Percentiles rank a stretch among this genome's conserved stretches.
Evolutionary conservation across 139 green algal species (phyloP).

Genomic region (Chlorella vulgaris): DNA sequence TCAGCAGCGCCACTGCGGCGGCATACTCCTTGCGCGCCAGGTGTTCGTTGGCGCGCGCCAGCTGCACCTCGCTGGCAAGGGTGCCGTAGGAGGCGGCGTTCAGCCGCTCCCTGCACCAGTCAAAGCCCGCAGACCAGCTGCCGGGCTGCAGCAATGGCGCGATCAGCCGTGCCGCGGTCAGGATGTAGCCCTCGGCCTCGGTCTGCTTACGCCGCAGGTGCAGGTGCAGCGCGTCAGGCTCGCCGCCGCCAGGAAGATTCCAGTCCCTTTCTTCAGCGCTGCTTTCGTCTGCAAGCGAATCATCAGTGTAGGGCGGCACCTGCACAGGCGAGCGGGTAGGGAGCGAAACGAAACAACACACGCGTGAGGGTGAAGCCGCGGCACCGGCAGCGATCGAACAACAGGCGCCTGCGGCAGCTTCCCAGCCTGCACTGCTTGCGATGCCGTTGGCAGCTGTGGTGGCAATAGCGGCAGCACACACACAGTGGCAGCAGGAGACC

Average conservation of each 20-base stretch:
- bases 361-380: too few relatives aligned
- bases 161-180: constrained; percentile 71
- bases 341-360: too few relatives aligned
- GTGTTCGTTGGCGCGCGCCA: constrained; percentile 74
- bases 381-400: too few relatives aligned
- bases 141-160: constrained; percentile 59
- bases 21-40: constrained; percentile 72
- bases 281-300: constrained; percentile 4
- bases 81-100: constrained; percentile 40
- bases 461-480: not conserved
- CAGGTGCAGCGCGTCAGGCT: constrained; percentile 51
- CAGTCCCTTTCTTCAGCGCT: constrained; percentile 45
- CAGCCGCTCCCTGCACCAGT: constrained; percentile 71
- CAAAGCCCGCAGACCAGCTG: constrained; percentile 64
- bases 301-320: constrained; percentile 18
- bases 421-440: too few relatives aligned
- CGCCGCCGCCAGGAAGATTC: not conserved
- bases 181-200: constrained; percentile 41
- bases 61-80: constrained; percentile 71
- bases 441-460: not conserved
- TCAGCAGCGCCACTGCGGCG: constrained; percentile 71
- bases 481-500: too few relatives aligned
- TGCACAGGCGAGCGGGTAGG: not conserved
- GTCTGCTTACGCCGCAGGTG: constrained; percentile 60
- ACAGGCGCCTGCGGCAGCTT: too few relatives aligned